Conservation (phyloP, 108 stramenopile genomes). For the Cylindrotheca fusiformis region DNA sequence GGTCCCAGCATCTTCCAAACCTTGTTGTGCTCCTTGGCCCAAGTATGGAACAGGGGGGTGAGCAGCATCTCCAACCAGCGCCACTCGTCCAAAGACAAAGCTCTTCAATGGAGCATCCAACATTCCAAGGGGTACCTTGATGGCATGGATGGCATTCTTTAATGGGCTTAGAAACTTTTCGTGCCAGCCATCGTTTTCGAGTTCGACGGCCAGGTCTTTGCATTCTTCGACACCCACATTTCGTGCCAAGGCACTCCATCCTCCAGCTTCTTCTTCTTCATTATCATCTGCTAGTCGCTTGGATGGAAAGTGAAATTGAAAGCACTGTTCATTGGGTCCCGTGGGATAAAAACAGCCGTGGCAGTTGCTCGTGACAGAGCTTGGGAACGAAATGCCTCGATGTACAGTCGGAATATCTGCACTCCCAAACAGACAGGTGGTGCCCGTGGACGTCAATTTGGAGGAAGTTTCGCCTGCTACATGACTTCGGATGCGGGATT, state of each 20-base stretch:
- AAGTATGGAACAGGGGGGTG: slow-evolving; percentile 71
- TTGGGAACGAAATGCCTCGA: slow-evolving; percentile 54
- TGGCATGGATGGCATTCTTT: slow-evolving; percentile 18
- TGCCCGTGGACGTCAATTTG: slow-evolving; percentile 37
- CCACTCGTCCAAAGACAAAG: slow-evolving; percentile 22
- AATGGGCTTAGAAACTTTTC: slow-evolving; percentile 50
- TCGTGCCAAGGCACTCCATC: slow-evolving; percentile 37
- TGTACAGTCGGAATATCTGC: slow-evolving; percentile 17
- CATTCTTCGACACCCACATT: slow-evolving; percentile 46
- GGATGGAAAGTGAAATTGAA: slow-evolving; percentile 61
- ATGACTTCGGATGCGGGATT: slow-evolving; percentile 15
- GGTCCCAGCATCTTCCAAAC: slow-evolving; percentile 58
- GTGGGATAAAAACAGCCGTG: slow-evolving; percentile 68
- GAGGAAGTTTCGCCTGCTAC: neutral
- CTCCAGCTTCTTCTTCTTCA: slow-evolving; percentile 18
- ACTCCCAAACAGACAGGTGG: slow-evolving; percentile 66
- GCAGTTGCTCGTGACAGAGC: slow-evolving; percentile 47
- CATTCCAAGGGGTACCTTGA: slow-evolving; percentile 40
- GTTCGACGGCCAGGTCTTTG: slow-evolving; percentile 34
- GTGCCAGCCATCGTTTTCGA: slow-evolving; percentile 59
- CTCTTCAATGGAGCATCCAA: slow-evolving; percentile 18
- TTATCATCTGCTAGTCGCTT: too few species aligned
- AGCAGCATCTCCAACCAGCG: slow-evolving; percentile 68
- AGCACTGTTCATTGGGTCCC: slow-evolving; percentile 44
- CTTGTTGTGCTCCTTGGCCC: slow-evolving; percentile 72